Evolutionary conservation across 169 alveolate genomes (phyloP).

Genomic region (Plasmodium adleri): DNA sequence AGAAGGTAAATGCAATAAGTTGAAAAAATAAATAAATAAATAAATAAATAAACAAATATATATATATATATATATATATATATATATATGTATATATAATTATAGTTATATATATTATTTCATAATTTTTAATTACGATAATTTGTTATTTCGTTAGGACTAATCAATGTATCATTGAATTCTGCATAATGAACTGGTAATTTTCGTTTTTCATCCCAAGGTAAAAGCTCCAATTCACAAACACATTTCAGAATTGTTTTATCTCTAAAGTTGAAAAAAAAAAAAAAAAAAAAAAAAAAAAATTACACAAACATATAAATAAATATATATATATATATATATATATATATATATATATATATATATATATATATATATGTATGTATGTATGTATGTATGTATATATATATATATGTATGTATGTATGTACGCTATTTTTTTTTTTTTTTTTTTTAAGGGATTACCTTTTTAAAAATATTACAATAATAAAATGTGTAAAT

Average conservation of each 20-base stretch:
- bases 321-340: background rate
- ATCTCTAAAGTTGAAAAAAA: constrained; percentile 19
- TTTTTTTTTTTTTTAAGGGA: background rate
- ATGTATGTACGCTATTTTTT: background rate
- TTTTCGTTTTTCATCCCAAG: constrained; percentile 63
- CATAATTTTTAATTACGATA: constrained; percentile 27
- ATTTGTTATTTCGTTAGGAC: constrained; percentile 67
- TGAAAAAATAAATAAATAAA: background rate
- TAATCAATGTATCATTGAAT: constrained; percentile 54
- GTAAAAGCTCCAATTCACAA: constrained; percentile 57
- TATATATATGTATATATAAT: background rate
- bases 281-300: background rate
- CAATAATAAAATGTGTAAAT: constrained; percentile 41
- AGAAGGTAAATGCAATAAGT: background rate
- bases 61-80: background rate
- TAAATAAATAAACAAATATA: no score
- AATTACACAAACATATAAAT: background rate
- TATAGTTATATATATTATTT: background rate
- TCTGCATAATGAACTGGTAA: constrained; percentile 24
- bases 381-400: no score
- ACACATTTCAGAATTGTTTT: constrained; percentile 51
- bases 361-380: no score
- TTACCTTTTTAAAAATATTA: constrained; percentile 57
- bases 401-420: background rate
- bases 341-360: background rate